Evolutionary conservation across 371 early-diverging fungal species (phyloP).

Genomic region (Sporodiniella umbellata): DNA sequence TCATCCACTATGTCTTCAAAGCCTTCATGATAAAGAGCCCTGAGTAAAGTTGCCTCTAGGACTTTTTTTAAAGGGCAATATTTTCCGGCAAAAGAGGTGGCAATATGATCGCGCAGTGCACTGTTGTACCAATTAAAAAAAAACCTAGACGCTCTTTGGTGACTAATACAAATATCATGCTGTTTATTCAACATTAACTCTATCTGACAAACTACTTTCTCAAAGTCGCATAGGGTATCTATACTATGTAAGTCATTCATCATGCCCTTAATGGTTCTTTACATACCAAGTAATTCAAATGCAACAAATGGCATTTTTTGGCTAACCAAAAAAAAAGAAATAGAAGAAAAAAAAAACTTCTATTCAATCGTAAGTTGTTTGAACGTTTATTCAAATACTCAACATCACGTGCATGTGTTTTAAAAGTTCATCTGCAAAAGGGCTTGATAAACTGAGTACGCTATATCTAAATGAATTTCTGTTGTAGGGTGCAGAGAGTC

Average conservation of each 20-base stretch:
- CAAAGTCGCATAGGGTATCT: constrained; percentile 33
- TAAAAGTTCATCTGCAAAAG: too few species aligned
- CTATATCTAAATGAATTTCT: constrained; percentile 5
- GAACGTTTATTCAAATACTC: not conserved
- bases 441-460: constrained; percentile 1
- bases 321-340: not conserved
- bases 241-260: not conserved
- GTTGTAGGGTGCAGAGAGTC: constrained; percentile 12
- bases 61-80: constrained; percentile 23
- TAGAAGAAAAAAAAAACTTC: not conserved
- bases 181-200: not conserved
- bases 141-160: constrained; percentile 3
- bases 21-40: constrained; percentile 15
- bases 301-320: constrained; percentile 35
- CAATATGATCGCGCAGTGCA: constrained; percentile 31
- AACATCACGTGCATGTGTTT: not conserved
- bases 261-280: not conserved
- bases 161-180: not conserved
- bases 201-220: constrained; percentile 21
- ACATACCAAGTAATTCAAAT: constrained; percentile 36
- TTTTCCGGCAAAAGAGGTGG: constrained; percentile 30
- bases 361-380: not conserved
- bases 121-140: constrained; percentile 27
- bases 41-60: constrained; percentile 16
- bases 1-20: constrained; percentile 1